Evolutionary conservation across 1,284 basidiomycete species (phyloP), one percentile per base, ranked within the genome.

Genomic region (Cutaneotrichosporon spelunceum): DNA sequence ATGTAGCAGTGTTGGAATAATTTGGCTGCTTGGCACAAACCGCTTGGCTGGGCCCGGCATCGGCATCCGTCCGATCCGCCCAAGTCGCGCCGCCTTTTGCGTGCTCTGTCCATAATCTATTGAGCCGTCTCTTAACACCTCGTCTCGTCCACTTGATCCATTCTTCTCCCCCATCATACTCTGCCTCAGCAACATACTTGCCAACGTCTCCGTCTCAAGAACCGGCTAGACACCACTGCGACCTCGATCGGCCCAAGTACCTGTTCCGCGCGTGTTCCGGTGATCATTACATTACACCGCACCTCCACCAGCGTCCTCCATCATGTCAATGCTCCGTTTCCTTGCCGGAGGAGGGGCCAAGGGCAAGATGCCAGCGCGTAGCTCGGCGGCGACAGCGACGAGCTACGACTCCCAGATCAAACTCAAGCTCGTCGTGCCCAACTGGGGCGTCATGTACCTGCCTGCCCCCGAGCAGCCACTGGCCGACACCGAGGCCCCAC

Each of bases 281-380:
- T 19, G 39, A 42, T 42, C 39, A 42, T 42, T 42, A n/a, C 39
- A 13, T 16, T 27, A 27, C n/a, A 8, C 9, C 4, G 13, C 4
- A 9, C 26, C 14, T 29, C 4, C 23, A 19, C n/a, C 42, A 45
- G n/a, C n/a, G n/a, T n/a, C n/a, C n/a, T n/a, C 42, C 62, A 11
- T 29, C 14, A 61, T 61, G 60, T 61, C 60, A 34, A 54, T 61
- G 56, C 60, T 61, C 16, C 49, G 60, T 10, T 57, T 48, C 45
- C 60, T 61, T 44, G 19, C 60, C 14, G 26, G 55, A 1, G 55
- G 24, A 11, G 47, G 59, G 23, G 27, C 49, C 29, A 45, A 55
- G 29, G 21, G 39, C 13, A 36, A n/a, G 39, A 9, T 19, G 6
- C 21, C 44, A 13, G 1, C 13, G n/a, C 29, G 21, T 19, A 19